Evolutionary conservation across 2,329 filamentous ascomycete genomes (phyloP).

Genomic region (Penicillium paneum): DNA sequence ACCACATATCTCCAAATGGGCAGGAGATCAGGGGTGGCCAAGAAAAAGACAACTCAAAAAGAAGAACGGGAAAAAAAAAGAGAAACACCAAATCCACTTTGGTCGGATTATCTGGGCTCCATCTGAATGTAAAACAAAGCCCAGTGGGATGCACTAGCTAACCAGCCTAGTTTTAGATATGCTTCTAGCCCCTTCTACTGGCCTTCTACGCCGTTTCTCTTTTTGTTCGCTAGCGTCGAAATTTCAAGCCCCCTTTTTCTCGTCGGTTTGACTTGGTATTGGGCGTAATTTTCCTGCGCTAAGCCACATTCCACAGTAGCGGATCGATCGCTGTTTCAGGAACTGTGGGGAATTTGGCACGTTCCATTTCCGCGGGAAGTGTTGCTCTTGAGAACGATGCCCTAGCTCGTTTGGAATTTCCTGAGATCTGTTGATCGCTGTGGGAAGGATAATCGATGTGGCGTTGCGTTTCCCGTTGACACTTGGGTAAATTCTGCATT

Average conservation of each 20-base stretch:
- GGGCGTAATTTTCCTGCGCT: constrained; percentile 7
- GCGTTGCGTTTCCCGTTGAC: background rate
- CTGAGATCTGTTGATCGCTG: background rate
- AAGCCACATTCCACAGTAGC: constrained; percentile 15
- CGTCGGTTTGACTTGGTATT: background rate
- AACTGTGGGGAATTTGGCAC: constrained; percentile 21
- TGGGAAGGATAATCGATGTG: background rate
- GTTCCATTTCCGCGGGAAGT: constrained; percentile 11
- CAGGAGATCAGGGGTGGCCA: background rate
- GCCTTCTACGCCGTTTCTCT: constrained; percentile 4
- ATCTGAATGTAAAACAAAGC: constrained; percentile 8
- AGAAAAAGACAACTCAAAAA: background rate
- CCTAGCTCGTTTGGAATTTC: background rate
- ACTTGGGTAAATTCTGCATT: background rate
- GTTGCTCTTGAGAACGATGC: background rate
- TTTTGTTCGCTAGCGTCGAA: background rate
- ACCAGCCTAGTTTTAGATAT: background rate
- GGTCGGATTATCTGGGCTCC: background rate
- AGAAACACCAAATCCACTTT: background rate
- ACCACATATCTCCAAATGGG: background rate
- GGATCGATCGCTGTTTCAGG: constrained; percentile 23
- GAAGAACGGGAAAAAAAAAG: background rate
- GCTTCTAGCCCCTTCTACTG: constrained; percentile 7
- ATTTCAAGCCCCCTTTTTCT: constrained; percentile 10
- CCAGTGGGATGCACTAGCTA: background rate